Evolutionary conservation across 495 filamentous ascomycete genomes (phyloP).

Genomic region (Penicillium dipodomyicola): DNA sequence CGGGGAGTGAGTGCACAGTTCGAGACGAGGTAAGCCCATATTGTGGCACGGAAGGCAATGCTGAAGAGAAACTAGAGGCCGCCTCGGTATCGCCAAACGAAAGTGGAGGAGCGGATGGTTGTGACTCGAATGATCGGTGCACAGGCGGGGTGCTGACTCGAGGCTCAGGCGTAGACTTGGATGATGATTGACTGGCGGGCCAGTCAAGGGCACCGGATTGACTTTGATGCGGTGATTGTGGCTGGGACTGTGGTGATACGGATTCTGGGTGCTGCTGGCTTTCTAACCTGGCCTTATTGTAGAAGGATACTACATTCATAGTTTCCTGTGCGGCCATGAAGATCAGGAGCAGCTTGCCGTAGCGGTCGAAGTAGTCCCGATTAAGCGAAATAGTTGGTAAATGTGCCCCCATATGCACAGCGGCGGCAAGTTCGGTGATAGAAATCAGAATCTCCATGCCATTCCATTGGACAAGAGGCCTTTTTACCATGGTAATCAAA

Average conservation of each 20-base stretch:
- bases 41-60: constrained; percentile 27
- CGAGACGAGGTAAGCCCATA: constrained; percentile 26
- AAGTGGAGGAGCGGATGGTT: constrained; percentile 26
- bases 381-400: constrained; percentile 33
- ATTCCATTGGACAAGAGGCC: constrained; percentile 39
- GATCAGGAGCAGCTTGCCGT: constrained; percentile 41
- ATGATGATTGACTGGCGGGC: constrained; percentile 12
- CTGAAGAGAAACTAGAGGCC: constrained; percentile 34
- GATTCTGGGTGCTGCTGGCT: constrained; percentile 7
- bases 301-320: constrained; percentile 31
- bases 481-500: constrained; percentile 39
- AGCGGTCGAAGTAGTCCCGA: constrained; percentile 43
- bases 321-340: constrained; percentile 45
- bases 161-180: constrained; percentile 16
- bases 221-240: constrained; percentile 2
- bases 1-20: constrained; percentile 13
- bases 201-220: constrained; percentile 13
- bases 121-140: constrained; percentile 21
- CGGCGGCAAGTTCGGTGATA: constrained; percentile 40
- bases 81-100: constrained; percentile 34
- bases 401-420: constrained; percentile 42
- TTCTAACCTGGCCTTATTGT: constrained; percentile 15
- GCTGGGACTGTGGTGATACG: constrained; percentile 4
- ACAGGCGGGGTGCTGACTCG: constrained; percentile 16
- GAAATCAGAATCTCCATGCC: constrained; percentile 46